phyloP scores from a whole-genome alignment of 371 early-diverging fungal genomes.

The Mortierella sp. region DNA sequence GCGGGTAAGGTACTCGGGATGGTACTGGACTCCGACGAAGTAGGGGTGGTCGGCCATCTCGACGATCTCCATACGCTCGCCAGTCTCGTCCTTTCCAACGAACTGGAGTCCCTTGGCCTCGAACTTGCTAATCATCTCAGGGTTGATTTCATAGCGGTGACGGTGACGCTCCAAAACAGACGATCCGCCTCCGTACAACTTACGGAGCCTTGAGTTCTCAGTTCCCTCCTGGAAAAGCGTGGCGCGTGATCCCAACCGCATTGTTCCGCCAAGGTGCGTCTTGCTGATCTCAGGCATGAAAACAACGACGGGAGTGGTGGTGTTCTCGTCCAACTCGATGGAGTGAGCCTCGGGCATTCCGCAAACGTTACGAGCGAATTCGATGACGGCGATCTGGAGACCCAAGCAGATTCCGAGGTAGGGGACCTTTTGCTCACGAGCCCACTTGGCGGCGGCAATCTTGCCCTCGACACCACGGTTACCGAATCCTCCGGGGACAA shows the following conservation, averaged over 20 bases:
- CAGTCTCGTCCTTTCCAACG: constrained; percentile 95
- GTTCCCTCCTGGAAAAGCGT: constrained; percentile 86
- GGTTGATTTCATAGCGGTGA: constrained; percentile 99
- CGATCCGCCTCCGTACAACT: constrained; percentile 78
- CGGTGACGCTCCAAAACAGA: constrained; percentile 96
- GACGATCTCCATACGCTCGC: constrained; percentile 97
- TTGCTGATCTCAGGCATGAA: constrained; percentile 98
- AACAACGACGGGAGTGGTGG: constrained; percentile 85
- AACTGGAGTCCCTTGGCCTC: constrained; percentile 92
- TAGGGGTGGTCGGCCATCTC: constrained; percentile 96
- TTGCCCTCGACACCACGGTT: constrained; percentile 98
- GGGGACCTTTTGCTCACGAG: constrained; percentile 98
- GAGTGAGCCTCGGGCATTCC: constrained; percentile 90
- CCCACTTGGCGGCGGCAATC: constrained; percentile 97
- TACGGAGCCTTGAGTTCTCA: constrained; percentile 67
- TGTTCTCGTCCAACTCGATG: constrained; percentile 85
- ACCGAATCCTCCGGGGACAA: constrained; percentile 99
- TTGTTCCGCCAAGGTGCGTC: constrained; percentile 97
- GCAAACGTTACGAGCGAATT: constrained; percentile 97
- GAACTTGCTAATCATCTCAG: constrained; percentile 79
- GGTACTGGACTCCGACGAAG: constrained; percentile 98
- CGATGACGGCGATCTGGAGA: constrained; percentile 98
- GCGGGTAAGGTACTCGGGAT: constrained; percentile 99
- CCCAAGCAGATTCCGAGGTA: constrained; percentile 99
- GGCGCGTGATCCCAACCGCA: constrained; percentile 94